Percentiles rank a stretch among this genome's conserved stretches.
Conservation (phyloP, 345 rosid genomes). For the Abelmoschus esculentus region DNA sequence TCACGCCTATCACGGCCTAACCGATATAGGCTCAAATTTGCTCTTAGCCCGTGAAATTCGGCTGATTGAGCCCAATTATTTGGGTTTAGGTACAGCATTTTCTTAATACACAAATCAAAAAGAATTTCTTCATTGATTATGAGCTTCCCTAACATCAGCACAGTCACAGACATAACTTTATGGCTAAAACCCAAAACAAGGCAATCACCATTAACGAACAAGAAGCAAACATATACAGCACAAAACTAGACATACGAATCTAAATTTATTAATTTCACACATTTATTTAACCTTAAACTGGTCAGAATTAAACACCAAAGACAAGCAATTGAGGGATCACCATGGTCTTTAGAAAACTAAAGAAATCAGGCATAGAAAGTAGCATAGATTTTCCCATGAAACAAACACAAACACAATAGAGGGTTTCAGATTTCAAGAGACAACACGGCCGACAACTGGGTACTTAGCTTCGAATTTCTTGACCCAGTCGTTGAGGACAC, state of each 20-base stretch:
- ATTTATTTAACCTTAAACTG: not conserved
- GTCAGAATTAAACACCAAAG: not conserved
- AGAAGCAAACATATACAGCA: not conserved
- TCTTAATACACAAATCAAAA: not conserved
- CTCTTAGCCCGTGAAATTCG: too few species aligned
- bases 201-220: not conserved
- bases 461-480: constrained; percentile 84
- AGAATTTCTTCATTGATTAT: not conserved
- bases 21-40: too few species aligned
- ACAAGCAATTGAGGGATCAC: not conserved
- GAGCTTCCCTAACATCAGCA: not conserved
- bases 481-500: constrained; percentile 73
- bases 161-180: not conserved
- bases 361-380: not conserved
- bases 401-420: not conserved
- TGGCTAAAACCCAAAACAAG: not conserved
- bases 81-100: too few species aligned
- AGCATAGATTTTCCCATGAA: not conserved
- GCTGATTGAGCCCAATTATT: too few species aligned
- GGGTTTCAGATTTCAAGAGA: constrained; percentile 16
- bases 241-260: not conserved
- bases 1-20: too few species aligned
- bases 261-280: not conserved
- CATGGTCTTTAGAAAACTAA: not conserved
- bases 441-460: constrained; percentile 69